phyloP scores from a whole-genome alignment of 768 basidiomycete species.

The Lactarius indigo region DNA sequence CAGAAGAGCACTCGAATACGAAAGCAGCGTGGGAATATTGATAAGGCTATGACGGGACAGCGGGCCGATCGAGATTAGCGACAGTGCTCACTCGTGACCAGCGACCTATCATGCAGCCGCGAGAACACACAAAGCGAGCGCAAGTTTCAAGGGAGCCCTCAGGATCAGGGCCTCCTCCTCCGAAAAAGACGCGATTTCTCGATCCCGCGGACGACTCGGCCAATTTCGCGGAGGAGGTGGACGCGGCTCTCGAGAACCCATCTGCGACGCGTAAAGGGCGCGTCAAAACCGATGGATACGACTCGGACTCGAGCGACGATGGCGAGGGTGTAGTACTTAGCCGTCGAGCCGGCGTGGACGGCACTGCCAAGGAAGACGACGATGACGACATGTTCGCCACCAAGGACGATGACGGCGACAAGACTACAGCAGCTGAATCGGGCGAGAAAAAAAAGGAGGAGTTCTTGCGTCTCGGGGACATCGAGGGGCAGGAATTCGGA shows the following conservation, averaged over 20 bases:
- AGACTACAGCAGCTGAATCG: constrained; percentile 37
- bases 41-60: background rate
- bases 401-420: constrained; percentile 56
- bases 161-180: constrained; percentile 29
- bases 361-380: constrained; percentile 46
- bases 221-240: constrained; percentile 76
- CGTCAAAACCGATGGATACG: constrained; percentile 85
- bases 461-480: constrained; percentile 86
- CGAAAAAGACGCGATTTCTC: constrained; percentile 76
- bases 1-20: too few species aligned
- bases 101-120: constrained; percentile 27
- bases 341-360: constrained; percentile 49
- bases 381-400: constrained; percentile 79
- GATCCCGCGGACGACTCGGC: constrained; percentile 73
- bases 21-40: background rate
- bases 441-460: constrained; percentile 59
- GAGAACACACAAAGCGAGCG: constrained; percentile 23
- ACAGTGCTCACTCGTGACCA: background rate
- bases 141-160: constrained; percentile 4
- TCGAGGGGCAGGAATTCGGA: constrained; percentile 94
- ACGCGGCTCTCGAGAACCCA: constrained; percentile 66
- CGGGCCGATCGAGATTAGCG: background rate
- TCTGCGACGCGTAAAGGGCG: constrained; percentile 61
- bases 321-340: constrained; percentile 91
- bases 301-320: constrained; percentile 92